These are phyloP conservation scores for Aspergillus sp. DNA, from an alignment of 2,329 filamentous ascomycete genomes.

Conservation along the genomic window DNA sequence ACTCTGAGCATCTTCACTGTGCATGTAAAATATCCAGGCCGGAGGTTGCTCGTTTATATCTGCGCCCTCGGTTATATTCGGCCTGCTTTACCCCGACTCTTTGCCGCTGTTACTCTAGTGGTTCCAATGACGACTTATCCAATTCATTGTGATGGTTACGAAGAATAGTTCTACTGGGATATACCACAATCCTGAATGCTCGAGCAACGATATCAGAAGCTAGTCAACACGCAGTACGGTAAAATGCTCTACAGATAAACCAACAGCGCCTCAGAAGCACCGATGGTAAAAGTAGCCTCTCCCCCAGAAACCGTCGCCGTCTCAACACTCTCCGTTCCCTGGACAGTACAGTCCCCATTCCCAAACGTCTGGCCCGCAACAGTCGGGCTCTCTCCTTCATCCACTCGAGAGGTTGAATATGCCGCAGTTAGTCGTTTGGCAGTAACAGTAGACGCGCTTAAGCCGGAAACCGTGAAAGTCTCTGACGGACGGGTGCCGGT, in stretches of 20 bases:
- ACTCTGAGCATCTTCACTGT: not conserved
- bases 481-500: slow-evolving; percentile 30
- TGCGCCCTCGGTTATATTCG: not conserved
- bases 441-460: slow-evolving; percentile 36
- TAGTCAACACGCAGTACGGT: too few species aligned
- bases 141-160: too few species aligned
- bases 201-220: too few species aligned
- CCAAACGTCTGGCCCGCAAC: slow-evolving; percentile 50
- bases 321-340: slow-evolving; percentile 34
- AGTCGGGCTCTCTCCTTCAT: slow-evolving; percentile 44
- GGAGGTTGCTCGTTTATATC: not conserved
- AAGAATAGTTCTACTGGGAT: too few species aligned
- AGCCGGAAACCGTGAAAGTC: slow-evolving; percentile 45
- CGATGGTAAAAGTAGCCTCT: slow-evolving; percentile 42
- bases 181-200: too few species aligned
- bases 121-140: too few species aligned
- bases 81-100: not conserved
- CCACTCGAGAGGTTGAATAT: slow-evolving; percentile 46
- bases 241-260: slow-evolving; percentile 34
- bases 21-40: too few species aligned
- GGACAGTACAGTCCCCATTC: slow-evolving; percentile 47
- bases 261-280: slow-evolving; percentile 51
- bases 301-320: slow-evolving; percentile 25
- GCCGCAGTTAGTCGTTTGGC: slow-evolving; percentile 50
- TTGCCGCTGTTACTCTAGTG: not conserved